phyloP scores from a whole-genome alignment of 2,329 filamentous ascomycete species.

The Diaporthe sp. region DNA sequence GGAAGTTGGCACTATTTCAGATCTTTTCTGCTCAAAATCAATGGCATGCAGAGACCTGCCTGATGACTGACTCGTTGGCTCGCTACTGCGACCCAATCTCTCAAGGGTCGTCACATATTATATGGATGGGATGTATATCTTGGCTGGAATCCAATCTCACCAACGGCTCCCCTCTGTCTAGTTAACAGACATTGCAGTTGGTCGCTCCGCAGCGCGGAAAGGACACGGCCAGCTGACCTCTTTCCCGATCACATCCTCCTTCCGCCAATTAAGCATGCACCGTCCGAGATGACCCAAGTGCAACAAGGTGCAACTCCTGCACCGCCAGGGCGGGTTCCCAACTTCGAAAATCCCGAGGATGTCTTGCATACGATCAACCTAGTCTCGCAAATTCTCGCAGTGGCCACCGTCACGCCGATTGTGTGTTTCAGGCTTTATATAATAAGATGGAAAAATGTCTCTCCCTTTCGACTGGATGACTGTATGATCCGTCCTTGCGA shows the following conservation, averaged over 20 bases:
- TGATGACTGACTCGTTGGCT: conserved; percentile 14
- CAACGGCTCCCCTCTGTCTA: not conserved
- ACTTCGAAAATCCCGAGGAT: conserved; percentile 32
- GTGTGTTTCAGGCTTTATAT: conserved; percentile 32
- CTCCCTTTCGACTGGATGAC: conserved; percentile 25
- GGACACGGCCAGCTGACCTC: not conserved
- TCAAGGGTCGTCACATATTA: not conserved
- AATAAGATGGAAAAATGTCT: conserved; percentile 6
- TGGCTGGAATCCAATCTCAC: not conserved
- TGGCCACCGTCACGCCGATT: conserved; percentile 21
- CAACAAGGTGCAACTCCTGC: conserved; percentile 35
- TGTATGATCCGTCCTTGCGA: not conserved
- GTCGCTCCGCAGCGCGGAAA: not conserved
- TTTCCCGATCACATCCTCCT: not conserved
- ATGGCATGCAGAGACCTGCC: not conserved
- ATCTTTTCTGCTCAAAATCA: not conserved
- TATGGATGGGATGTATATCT: not conserved
- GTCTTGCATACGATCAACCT: conserved; percentile 36
- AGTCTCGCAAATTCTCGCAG: conserved; percentile 31
- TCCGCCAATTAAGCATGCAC: conserved; percentile 6
- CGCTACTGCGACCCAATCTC: conserved; percentile 2
- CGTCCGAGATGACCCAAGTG: not conserved
- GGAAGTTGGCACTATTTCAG: not conserved
- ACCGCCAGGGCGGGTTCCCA: conserved; percentile 24
- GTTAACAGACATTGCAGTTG: not conserved